Percentiles rank a stretch among this genome's conserved stretches.
These are phyloP conservation scores for Schizonepeta tenuifolia DNA, from an alignment of 257 asterid genomes.

Conservation along the genomic window DNA sequence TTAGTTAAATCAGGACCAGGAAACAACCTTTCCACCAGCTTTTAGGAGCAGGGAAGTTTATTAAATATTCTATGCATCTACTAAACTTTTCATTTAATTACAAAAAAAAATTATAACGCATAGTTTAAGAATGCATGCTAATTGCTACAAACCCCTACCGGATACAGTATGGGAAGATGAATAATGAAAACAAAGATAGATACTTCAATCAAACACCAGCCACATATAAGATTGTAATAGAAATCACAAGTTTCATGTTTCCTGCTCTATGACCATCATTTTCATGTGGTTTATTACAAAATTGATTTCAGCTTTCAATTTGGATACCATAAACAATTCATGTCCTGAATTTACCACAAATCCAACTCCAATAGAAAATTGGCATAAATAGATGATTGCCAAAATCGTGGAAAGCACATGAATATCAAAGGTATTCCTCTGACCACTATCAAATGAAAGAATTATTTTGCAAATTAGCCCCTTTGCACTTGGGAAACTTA, in stretches of 20 bases:
- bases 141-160: no score
- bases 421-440: neutral
- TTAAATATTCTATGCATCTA: neutral
- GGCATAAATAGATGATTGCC: neutral
- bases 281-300: neutral
- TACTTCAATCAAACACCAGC: neutral
- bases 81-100: neutral
- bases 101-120: neutral
- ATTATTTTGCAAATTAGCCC: neutral
- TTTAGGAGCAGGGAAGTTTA: neutral
- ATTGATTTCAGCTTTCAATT: neutral
- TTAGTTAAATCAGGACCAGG: neutral
- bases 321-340: neutral
- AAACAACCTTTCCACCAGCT: neutral
- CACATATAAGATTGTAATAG: neutral
- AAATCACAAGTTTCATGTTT: neutral
- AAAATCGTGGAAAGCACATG: neutral
- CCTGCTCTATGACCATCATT: neutral
- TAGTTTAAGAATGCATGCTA: neutral
- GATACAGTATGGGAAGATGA: no score
- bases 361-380: neutral
- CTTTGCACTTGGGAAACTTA: neutral
- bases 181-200: constrained; percentile 1
- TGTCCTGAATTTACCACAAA: neutral
- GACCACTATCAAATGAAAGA: neutral